Evolutionary conservation across 2,329 filamentous ascomycete species (phyloP), one percentile per base, ranked within the genome.

Genomic region (Arachnomyces sp.): DNA sequence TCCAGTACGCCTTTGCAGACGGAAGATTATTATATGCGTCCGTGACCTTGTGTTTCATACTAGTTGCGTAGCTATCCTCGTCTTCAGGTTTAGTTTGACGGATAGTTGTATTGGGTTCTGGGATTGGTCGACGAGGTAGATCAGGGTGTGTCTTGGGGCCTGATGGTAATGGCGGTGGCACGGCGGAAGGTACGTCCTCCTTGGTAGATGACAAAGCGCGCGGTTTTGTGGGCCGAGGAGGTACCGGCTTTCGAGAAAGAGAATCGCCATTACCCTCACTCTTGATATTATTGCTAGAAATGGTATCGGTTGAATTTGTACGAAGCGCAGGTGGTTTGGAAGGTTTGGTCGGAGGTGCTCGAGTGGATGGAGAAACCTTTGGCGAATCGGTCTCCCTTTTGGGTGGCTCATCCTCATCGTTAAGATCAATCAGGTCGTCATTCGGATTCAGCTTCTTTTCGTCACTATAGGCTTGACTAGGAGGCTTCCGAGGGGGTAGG

Each of bases 311-410:
- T 12, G 39, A 36, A n/a, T 12, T 32, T n/a, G 38, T 38, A 5
- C 44, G 49, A 25, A 48, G 43, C 28, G 60, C 55, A 12, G 57
- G 61, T 34, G 67, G 69, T 46, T 71, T 72, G 9, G 58, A 60
- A 18, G 69, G 69, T 45, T 65, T 65, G 3, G 53, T 47, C n/a
- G 67, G 69, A 12, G 63, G 60, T 21, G 47, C 36, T 35, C 57
- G 55, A 40, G 43, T 30, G 8, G 44, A 51, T 7, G 47, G 16
- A 17, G 44, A 45, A 13, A 51, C 47, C 11, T 43, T 49, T 6
- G 51, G 44, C 9, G 55, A 49, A 12, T 59, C 49, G n/a, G 49
- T 40, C 9, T 68, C 62, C 4, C 52, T 54, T 31, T 34, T 31
- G 28, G 40, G 36, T 17, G 43, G 40, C 13, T 34, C 28, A 21